Base-by-base conservation (phyloP, 164 flowering plant species). In the Magnolia sinica region DNA sequence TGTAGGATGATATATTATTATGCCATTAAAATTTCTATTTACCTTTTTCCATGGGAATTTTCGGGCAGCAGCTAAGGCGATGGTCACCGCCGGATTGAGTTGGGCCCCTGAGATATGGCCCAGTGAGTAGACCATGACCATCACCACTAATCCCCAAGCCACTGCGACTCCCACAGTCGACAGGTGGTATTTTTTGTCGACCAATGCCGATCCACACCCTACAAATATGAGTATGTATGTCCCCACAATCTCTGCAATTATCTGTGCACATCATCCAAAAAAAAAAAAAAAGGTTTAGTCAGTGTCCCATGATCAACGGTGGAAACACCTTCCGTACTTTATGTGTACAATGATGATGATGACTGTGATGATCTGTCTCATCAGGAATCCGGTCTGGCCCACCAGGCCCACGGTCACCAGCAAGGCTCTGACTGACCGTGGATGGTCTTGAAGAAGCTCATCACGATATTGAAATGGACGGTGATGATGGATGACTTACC, bases 71-170 rank as follows among this genome's bases (percentile, higher is more conserved):
- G 89, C 89, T n/a, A 88, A 86, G 79, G 88, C 88, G 29, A 88
- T 76, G 70, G 89, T 85, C 74, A 87, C 82, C 4, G 90, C 84
- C 63, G 92, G 90, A 59, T 89, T 87, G 69, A 87, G 81, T 76
- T 87, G 90, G 58, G 86, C 90, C 59, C 90, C 90, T 27, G 89
- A 88, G 70, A 88, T 49, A 74, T 88, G 89, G 9, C 89, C 89
- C 27, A 88, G 29, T 10, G 87, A 72, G 73, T 87, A 88, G 11
- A 82, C 69, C 22, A 69, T 20, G 3, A 79, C 86, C 86, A 78
- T 81, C 73, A 81, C 64, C 7, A 61, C 82, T 18, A 81, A n/a
- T 1, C 88, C 86, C 82, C 86, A 84, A 0, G 74, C 85, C 24
- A 84, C 4, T 70, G 85, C 85, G 64, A 83, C 74, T 0, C 87